Base-by-base conservation (phyloP, 805 yeast genomes). In the Kurtzmaniella fragi region DNA sequence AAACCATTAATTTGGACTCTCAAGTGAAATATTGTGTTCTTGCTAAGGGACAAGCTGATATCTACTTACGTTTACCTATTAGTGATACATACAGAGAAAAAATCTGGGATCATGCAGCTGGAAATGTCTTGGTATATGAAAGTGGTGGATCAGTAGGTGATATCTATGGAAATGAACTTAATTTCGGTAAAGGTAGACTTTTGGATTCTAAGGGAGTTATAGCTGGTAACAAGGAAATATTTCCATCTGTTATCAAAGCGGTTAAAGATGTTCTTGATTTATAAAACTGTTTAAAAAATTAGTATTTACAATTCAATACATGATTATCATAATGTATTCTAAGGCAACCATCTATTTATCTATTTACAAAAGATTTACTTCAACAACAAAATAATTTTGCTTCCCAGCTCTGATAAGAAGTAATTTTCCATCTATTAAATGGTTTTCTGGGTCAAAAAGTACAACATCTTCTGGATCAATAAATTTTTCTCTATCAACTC, bases 91-190 rank as follows among this genome's bases (percentile, higher is more conserved):
- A 90, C 59, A 75, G 86, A 51, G 99, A 93, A 59, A 93, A 93
- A 62, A 89, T 93, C 43, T 93, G 99, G 98, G 99, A 93, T 62
- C 99, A 93, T 59, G 98, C 98, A 14, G 95, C 97, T 2, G 99
- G 99, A 3, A 83, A 84, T 53, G 71, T 91, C 11, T 73, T 93
- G 44, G 81, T 95, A 34, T 71, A 75, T 28, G 99, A 95, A 61
- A 84, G 95, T 50, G 97, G 97, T 32, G 99, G 99, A 5, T 59
- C 69, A 36, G 98, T 93, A 10, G 79, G 91, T 12, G 99, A 93
- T 56, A 78, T 91, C 61, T 61, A 75, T 40, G 96, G 96, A 14
- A 69, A 68, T 10, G 70, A 72, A 17, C 73, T 93, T 41, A 81
- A 91, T 54, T 93, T 93, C 52, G 89, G 96, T 6, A 67, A 71